Base-by-base conservation (phyloP, 768 basidiomycete genomes). In the Termitomyces sp. region DNA sequence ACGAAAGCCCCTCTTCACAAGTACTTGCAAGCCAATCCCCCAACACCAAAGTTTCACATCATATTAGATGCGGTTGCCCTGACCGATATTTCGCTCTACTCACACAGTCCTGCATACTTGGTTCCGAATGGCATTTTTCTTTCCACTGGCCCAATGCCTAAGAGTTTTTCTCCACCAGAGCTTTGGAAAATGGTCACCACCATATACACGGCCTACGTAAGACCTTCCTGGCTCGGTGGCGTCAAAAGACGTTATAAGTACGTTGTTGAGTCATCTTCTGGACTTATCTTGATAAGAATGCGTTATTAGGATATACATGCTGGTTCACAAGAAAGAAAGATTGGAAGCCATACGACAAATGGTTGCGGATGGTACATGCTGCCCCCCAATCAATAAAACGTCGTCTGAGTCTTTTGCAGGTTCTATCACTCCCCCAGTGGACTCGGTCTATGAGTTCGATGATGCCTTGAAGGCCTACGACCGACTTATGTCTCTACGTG, bases 381-480 rank as follows among this genome's bases (percentile, higher is more conserved):
- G 27, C 52, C 33, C n/a, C 16, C 27, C 20, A 15, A 30, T 27
- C 8, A 6, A 33, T 4, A 12, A 30, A 27, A 41, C 15, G 20
- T 34, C 7, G 31, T 37, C 24, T 41, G 37, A 34, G 41, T 9
- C 53, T 16, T 36, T 31, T 20, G 22, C 57, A 85, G 81, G 81
- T 22, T 76, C 76, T 57, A 66, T 89, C 8, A 81, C 77, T 59
- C 75, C 83, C 0, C 64, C 78, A 0, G 75, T 90, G 4, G 88
- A 91, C 66, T 86, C 84, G 0, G 79, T 83, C 0, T 80, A 75
- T 58, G 70, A 67, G 3, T 88, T 89, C 52, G 76, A 81, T 36
- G 82, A 88, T 6, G 81, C 70, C 2, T 67, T 81, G 54, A 71
- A 81, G 58, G 90, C 88, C 0, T 92, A 87, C 65, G 84, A 86